A percentile compares a stretch with the other conserved stretches of the same genome.
Evolutionary conservation across 345 rosid species (phyloP).

Genomic region (Erucastrum elatum): DNA sequence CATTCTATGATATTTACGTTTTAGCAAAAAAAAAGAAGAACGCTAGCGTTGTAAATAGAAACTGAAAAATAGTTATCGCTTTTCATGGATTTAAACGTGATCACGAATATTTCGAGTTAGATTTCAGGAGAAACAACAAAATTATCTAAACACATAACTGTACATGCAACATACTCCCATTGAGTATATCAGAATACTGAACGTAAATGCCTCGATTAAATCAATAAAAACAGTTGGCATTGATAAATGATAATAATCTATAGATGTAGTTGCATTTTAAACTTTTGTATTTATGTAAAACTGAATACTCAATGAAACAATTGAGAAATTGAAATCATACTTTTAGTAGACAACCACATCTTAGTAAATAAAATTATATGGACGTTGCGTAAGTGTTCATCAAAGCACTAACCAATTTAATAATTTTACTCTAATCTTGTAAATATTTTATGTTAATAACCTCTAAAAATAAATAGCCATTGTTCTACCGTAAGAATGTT

Average conservation of each 20-base stretch:
- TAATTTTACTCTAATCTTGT: background rate
- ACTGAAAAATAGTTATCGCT: background rate
- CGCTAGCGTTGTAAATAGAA: background rate
- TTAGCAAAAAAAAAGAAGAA: background rate
- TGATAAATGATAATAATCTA: background rate
- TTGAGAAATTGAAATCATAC: slow-evolving; percentile 12
- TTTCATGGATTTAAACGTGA: background rate
- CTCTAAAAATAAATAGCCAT: background rate
- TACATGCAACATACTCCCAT: background rate
- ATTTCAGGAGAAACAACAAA: background rate
- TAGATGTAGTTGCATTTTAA: background rate
- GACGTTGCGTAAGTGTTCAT: slow-evolving; percentile 33
- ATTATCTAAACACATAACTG: background rate
- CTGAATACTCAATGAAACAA: background rate
- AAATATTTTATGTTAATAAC: background rate
- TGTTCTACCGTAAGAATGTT: background rate
- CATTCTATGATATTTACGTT: too few species aligned
- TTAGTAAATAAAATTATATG: slow-evolving; percentile 19
- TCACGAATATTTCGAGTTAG: background rate
- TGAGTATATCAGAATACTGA: background rate
- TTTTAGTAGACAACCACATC: slow-evolving; percentile 31
- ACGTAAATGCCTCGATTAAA: background rate
- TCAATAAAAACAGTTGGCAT: background rate
- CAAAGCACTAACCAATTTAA: slow-evolving; percentile 28
- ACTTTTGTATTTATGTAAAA: background rate